Percentiles rank a stretch among this genome's conserved stretches.
phyloP scores from a whole-genome alignment of 2,329 filamentous ascomycete genomes.

The Ophiostoma quercus region DNA sequence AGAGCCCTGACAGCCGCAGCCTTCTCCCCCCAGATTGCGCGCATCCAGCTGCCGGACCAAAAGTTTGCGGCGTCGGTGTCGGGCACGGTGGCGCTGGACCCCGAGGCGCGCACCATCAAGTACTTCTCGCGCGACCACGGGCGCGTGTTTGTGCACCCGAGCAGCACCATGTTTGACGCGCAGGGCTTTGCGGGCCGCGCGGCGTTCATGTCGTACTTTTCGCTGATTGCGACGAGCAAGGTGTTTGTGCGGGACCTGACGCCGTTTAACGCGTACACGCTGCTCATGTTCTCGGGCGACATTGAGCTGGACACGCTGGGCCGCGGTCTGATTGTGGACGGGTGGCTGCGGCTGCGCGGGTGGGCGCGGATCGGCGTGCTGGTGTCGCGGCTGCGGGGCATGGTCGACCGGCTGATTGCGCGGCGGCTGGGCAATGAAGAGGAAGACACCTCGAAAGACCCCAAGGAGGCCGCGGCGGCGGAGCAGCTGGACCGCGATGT shows the following conservation, averaged over 20 bases:
- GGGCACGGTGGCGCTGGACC: slow-evolving; percentile 87
- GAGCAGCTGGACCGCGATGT: slow-evolving; percentile 59
- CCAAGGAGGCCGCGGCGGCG: slow-evolving; percentile 29
- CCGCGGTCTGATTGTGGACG: slow-evolving; percentile 81
- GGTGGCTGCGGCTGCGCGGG: slow-evolving; percentile 78
- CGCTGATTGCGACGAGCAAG: slow-evolving; percentile 85
- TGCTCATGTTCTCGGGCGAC: slow-evolving; percentile 83
- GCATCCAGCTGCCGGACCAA: slow-evolving; percentile 91
- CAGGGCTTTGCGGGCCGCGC: slow-evolving; percentile 71
- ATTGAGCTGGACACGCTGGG: slow-evolving; percentile 84
- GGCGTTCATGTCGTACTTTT: slow-evolving; percentile 82
- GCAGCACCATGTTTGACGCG: slow-evolving; percentile 76
- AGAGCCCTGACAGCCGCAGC: slow-evolving; percentile 67
- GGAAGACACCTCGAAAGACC: slow-evolving; percentile 14
- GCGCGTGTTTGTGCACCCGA: slow-evolving; percentile 88
- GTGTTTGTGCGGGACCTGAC: slow-evolving; percentile 88
- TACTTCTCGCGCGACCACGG: slow-evolving; percentile 84
- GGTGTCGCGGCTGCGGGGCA: slow-evolving; percentile 71
- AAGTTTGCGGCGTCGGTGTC: slow-evolving; percentile 85
- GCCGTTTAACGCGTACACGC: slow-evolving; percentile 83
- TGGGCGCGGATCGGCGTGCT: slow-evolving; percentile 95
- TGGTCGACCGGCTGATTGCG: slow-evolving; percentile 81
- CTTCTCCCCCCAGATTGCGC: slow-evolving; percentile 79
- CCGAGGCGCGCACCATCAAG: slow-evolving; percentile 85
- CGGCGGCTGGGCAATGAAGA: slow-evolving; percentile 61